Evolutionary conservation across 495 filamentous ascomycete species (phyloP), one percentile per base, ranked within the genome.

Genomic region (Emericellopsis terricola): DNA sequence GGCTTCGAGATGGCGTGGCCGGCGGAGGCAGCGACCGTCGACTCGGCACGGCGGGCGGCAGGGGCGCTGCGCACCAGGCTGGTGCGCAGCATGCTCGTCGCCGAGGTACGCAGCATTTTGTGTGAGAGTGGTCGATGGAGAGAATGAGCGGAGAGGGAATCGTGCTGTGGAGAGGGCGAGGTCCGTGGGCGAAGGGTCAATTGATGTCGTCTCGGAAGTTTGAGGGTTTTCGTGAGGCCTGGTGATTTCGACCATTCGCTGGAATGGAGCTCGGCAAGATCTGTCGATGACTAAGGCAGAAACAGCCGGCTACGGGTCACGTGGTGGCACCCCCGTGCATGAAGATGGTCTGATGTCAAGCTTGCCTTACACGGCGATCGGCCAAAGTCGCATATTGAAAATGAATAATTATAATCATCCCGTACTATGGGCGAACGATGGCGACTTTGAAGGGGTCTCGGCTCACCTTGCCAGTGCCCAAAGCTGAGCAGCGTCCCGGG

Each of bases 1-100:
- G 91, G 89, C 66, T 94, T 97, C 41, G 84, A 81, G 62, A 97
- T 89, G 50, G 89, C 86, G 57, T 93, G 86, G n/a, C n/a, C n/a
- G n/a, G n/a, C n/a, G n/a, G n/a, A n/a, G n/a, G n/a, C n/a, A n/a
- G n/a, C n/a, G n/a, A n/a, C n/a, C 31, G 76, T 77, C 46, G 70
- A 65, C 38, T 68, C 69, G 51, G 65, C 61, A 46, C 79, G 73
- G 44, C 62, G 64, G 59, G 79, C 73, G 29, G 62, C 50, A 38
- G 52, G 42, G 48, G 47, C 48, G 46, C 56, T 54, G 42, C 61
- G 55, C 33, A 45, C 41, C 35, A 55, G 37, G 42, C 50, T 48
- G 41, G 49, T 56, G 46, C 57, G 59, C 38, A 62, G 46, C 38
- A 55, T 43, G 27, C 49, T 46, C 36, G 52, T 40, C 37, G 51